These are phyloP conservation scores for Cutaneotrichosporon dermatis DNA, from an alignment of 1,284 basidiomycete genomes.

Conservation along the genomic window DNA sequence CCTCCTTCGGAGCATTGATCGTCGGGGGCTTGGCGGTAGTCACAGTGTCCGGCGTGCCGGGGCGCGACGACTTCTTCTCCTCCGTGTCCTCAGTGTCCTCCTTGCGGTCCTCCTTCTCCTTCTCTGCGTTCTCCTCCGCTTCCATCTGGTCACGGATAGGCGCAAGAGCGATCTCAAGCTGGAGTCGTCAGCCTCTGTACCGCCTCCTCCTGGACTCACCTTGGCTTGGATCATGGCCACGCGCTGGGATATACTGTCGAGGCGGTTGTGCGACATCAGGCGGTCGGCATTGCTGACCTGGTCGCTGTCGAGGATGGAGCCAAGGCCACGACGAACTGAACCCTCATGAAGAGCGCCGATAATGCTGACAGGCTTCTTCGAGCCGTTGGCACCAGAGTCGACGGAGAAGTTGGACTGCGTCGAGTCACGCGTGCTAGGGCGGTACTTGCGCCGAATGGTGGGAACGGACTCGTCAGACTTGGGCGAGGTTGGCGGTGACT, in stretches of 20 bases:
- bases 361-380: conserved; percentile 18
- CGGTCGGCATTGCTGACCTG: conserved; percentile 18
- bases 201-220: conserved; percentile 11
- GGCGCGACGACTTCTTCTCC: neutral
- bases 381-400: conserved; percentile 4
- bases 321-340: conserved; percentile 14
- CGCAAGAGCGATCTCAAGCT: conserved; percentile 26
- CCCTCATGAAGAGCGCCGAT: conserved; percentile 22
- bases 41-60: conserved; percentile 1
- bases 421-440: conserved; percentile 24
- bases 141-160: conserved; percentile 11
- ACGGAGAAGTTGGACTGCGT: conserved; percentile 20
- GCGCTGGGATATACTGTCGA: conserved; percentile 27
- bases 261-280: conserved; percentile 11
- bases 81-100: neutral
- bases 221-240: conserved; percentile 33
- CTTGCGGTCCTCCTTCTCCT: neutral
- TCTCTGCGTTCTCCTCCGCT: neutral
- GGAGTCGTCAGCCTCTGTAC: neutral
- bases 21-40: neutral
- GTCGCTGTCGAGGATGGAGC: conserved; percentile 19
- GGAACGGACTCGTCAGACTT: neutral
- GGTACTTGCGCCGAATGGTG: conserved; percentile 6
- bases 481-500: conserved; percentile 9
- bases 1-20: neutral